Evolutionary conservation across 306 rosid species (phyloP).

Genomic region (Crotalaria pallida): DNA sequence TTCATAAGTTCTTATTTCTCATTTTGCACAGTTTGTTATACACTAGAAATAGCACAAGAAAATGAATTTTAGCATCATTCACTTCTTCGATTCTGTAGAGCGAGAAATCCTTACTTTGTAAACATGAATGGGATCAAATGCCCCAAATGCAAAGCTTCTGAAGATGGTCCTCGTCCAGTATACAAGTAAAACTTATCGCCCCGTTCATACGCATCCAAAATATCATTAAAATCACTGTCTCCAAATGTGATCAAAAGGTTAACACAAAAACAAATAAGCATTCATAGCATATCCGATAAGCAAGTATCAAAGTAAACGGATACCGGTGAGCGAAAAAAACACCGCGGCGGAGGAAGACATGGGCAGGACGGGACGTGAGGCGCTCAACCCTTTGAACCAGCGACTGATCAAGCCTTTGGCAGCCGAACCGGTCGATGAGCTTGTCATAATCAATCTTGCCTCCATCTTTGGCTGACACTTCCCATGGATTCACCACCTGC

Average conservation of each 20-base stretch:
- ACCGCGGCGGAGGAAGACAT: conserved; percentile 84
- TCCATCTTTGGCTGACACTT: conserved; percentile 66
- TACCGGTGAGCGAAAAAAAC: conserved; percentile 96
- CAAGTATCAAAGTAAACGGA: not conserved
- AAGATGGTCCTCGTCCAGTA: conserved; percentile 92
- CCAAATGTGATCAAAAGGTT: not conserved
- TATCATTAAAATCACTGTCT: conserved; percentile 63
- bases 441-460: conserved; percentile 87
- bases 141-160: conserved; percentile 91
- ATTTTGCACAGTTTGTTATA: not conserved
- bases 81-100: not conserved
- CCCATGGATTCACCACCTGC: conserved; percentile 84
- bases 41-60: not conserved
- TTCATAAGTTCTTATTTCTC: not conserved
- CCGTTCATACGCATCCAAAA: conserved; percentile 63
- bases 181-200: conserved; percentile 88
- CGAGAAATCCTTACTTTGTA: conserved; percentile 37
- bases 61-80: not conserved
- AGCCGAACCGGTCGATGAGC: conserved; percentile 89
- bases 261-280: not conserved
- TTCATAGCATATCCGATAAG: not conserved
- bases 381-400: conserved; percentile 56
- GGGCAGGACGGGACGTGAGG: conserved; percentile 69
- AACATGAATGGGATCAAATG: conserved; percentile 93
- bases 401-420: conserved; percentile 60